Percentiles rank a stretch among this genome's conserved stretches.
Evolutionary conservation across 805 yeast genomes (phyloP).

Genomic region (Candida jianshihensis): DNA sequence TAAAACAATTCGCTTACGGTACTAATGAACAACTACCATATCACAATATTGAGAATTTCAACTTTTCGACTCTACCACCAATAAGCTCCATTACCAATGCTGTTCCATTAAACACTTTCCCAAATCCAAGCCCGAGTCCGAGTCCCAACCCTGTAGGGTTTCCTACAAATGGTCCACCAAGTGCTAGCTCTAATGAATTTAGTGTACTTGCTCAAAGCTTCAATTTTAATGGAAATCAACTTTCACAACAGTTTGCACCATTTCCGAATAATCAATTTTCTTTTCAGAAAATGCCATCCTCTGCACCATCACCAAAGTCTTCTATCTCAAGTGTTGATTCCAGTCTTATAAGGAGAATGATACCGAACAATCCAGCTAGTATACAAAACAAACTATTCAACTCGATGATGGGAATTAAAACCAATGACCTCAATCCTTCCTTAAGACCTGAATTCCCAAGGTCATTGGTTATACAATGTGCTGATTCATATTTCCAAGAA

Average conservation of each 20-base stretch:
- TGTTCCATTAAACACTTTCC: neutral
- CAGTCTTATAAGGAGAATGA: neutral
- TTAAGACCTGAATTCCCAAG: slow-evolving; percentile 2
- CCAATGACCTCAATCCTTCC: neutral
- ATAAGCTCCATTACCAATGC: slow-evolving; percentile 5
- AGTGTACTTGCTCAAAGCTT: neutral
- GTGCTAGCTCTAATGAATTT: neutral
- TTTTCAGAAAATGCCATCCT: neutral
- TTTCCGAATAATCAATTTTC: neutral
- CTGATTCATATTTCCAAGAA: slow-evolving; percentile 6
- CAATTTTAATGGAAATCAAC: neutral
- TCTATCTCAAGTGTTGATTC: neutral
- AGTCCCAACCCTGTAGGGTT: no score
- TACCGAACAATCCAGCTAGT: neutral
- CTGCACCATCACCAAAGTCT: neutral
- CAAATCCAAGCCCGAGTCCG: no score
- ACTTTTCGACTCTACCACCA: slow-evolving; percentile 4
- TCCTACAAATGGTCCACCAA: no score
- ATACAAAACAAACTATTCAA: neutral
- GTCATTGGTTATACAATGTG: slow-evolving; percentile 2
- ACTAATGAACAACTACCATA: slow-evolving; percentile 1
- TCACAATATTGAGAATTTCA: neutral
- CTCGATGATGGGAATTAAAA: neutral
- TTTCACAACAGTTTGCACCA: neutral
- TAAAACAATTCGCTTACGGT: neutral